Conservation (phyloP, 1,284 basidiomycete species). For the Austroboletus novae-zelandiae region DNA sequence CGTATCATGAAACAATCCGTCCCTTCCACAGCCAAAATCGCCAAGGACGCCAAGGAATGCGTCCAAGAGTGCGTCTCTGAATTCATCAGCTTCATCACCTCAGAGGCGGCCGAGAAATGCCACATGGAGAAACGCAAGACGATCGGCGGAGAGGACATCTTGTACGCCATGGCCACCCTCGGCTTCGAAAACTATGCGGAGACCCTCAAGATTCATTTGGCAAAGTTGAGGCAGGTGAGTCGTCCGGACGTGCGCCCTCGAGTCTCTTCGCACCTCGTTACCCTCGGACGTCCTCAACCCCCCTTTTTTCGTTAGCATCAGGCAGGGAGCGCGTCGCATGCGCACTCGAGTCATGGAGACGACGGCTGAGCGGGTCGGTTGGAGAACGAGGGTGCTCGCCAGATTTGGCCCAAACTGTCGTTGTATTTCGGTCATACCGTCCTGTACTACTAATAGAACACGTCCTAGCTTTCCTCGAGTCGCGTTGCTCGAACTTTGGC, state of each 20-base stretch:
- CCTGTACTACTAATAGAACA: slow-evolving; percentile 17
- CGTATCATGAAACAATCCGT: slow-evolving; percentile 93
- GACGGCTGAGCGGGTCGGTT: slow-evolving; percentile 12
- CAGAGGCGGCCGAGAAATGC: slow-evolving; percentile 87
- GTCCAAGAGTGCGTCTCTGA: slow-evolving; percentile 96
- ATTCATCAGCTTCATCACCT: slow-evolving; percentile 94
- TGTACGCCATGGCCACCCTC: slow-evolving; percentile 84
- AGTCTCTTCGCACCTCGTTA: no score
- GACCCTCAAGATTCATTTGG: slow-evolving; percentile 84
- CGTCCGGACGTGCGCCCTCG: no score
- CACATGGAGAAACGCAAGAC: slow-evolving; percentile 84
- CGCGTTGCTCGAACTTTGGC: no score
- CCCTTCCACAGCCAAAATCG: slow-evolving; percentile 91
- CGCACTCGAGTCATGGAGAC: slow-evolving; percentile 25
- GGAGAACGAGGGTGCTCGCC: not conserved
- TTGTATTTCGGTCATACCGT: slow-evolving; percentile 10
- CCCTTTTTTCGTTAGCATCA: slow-evolving; percentile 22
- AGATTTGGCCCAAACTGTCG: no score
- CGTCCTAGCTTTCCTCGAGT: not conserved
- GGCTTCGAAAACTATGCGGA: slow-evolving; percentile 97
- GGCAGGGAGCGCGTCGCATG: slow-evolving; percentile 28
- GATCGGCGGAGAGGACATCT: slow-evolving; percentile 89
- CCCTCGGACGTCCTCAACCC: not conserved
- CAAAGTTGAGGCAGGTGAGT: slow-evolving; percentile 80
- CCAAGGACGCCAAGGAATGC: slow-evolving; percentile 95